phyloP scores from a whole-genome alignment of 2,329 filamentous ascomycete species.

The Macrophomina pseudophaseolina region DNA sequence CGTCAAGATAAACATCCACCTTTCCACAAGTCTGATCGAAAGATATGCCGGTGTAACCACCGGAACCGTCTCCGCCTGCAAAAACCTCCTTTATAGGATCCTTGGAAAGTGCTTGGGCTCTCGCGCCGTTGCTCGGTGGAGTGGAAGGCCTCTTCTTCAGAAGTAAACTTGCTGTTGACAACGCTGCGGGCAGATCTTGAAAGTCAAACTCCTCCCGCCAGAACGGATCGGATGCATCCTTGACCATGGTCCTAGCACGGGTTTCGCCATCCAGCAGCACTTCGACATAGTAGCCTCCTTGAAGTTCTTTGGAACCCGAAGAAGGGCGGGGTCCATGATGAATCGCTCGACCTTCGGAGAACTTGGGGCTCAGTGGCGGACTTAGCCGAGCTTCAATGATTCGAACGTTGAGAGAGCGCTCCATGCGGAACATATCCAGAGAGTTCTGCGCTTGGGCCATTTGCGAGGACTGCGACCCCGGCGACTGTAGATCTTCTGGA shows the following conservation, averaged over 20 bases:
- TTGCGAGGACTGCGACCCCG: conserved; percentile 38
- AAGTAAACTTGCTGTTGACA: conserved; percentile 72
- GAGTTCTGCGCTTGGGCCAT: conserved; percentile 41
- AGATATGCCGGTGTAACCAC: conserved; percentile 52
- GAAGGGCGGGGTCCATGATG: conserved; percentile 33
- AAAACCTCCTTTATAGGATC: conserved; percentile 44
- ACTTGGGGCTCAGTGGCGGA: conserved; percentile 45
- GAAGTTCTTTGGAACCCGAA: conserved; percentile 33
- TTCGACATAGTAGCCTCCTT: conserved; percentile 77
- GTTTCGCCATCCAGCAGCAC: conserved; percentile 81
- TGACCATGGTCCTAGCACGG: conserved; percentile 74
- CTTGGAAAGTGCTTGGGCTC: conserved; percentile 30
- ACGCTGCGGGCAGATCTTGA: conserved; percentile 69
- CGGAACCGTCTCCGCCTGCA: conserved; percentile 37
- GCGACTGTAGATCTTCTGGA: conserved; percentile 43
- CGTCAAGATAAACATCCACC: conserved; percentile 82
- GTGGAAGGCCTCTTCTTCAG: conserved; percentile 65
- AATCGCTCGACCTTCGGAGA: conserved; percentile 29
- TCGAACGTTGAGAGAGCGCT: conserved; percentile 63
- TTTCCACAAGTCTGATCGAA: conserved; percentile 65
- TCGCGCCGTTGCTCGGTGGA: conserved; percentile 11
- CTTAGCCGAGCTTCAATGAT: conserved; percentile 66
- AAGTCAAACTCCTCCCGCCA: conserved; percentile 86
- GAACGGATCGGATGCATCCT: conserved; percentile 76
- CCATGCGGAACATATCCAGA: conserved; percentile 69